Evolutionary conservation across 768 basidiomycete species (phyloP).

Genomic region (Russula brevipes): DNA sequence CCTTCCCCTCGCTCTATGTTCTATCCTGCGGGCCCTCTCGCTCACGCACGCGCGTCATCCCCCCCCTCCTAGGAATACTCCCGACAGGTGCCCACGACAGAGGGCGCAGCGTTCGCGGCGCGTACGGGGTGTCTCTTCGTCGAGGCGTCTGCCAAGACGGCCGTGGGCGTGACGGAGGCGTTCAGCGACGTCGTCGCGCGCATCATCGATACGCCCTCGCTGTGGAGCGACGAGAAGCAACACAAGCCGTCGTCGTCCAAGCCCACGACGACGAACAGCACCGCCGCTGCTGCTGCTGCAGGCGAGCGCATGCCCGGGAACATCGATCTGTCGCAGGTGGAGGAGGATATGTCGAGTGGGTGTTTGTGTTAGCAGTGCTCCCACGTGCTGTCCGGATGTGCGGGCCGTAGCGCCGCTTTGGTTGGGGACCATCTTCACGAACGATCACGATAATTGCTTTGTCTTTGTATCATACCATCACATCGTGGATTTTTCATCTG

Average conservation of each 20-base stretch:
- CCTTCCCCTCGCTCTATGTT: not conserved
- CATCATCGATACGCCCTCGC: conserved; percentile 77
- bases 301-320: conserved; percentile 39
- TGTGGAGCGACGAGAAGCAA: conserved; percentile 50
- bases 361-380: conserved; percentile 33
- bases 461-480: not conserved
- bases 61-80: conserved; percentile 67
- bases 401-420: no score
- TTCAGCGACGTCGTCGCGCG: conserved; percentile 72
- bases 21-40: not conserved
- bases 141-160: conserved; percentile 91
- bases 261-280: not conserved
- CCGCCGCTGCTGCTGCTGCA: not conserved
- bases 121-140: conserved; percentile 83
- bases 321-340: conserved; percentile 33
- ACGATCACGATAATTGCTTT: no score
- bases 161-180: conserved; percentile 72
- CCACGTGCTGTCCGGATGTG: no score
- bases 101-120: conserved; percentile 74
- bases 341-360: conserved; percentile 27
- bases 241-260: conserved; percentile 26
- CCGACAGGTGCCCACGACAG: conserved; percentile 73
- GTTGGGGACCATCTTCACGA: not conserved
- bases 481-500: not conserved
- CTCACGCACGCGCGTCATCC: not conserved